Evolutionary conservation across 441 rosid genomes (phyloP).

Genomic region (Melastoma candidum): DNA sequence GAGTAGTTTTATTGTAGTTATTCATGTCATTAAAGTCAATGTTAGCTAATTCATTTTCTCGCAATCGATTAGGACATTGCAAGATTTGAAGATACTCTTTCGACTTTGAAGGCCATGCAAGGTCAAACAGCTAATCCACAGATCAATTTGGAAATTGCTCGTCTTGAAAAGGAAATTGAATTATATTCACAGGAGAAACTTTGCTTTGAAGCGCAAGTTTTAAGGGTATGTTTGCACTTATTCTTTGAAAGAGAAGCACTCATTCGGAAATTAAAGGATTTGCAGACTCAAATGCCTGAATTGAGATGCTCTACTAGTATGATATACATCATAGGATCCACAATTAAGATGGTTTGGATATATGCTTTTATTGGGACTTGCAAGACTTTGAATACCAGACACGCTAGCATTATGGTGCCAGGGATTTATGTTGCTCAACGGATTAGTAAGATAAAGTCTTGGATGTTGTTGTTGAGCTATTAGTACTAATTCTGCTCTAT

Average conservation of each 20-base stretch:
- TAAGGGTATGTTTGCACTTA: constrained; percentile 48
- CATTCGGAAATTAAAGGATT: not conserved
- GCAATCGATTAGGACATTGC: constrained; percentile 56
- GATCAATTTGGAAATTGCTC: constrained; percentile 53
- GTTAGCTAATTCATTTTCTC: constrained; percentile 1
- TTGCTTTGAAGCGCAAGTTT: constrained; percentile 88
- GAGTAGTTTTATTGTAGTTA: too few species aligned
- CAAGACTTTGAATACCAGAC: too few species aligned
- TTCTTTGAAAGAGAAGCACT: not conserved
- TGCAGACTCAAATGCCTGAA: too few species aligned
- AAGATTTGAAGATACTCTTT: constrained; percentile 68
- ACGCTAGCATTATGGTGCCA: too few species aligned
- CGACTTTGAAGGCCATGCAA: constrained; percentile 60
- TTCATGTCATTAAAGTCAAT: not conserved
- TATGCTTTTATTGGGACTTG: too few species aligned
- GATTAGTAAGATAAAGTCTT: too few species aligned
- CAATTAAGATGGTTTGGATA: too few species aligned
- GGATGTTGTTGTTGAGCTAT: too few species aligned
- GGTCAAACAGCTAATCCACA: constrained; percentile 65
- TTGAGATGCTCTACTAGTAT: too few species aligned
- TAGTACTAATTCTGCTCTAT: too few species aligned
- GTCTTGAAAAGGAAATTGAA: constrained; percentile 79
- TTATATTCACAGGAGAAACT: constrained; percentile 77
- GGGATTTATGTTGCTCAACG: too few species aligned
- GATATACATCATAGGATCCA: too few species aligned